Evolutionary conservation across 768 basidiomycete species (phyloP), one percentile per base, ranked within the genome.

Genomic region (Lentinula detonsa): DNA sequence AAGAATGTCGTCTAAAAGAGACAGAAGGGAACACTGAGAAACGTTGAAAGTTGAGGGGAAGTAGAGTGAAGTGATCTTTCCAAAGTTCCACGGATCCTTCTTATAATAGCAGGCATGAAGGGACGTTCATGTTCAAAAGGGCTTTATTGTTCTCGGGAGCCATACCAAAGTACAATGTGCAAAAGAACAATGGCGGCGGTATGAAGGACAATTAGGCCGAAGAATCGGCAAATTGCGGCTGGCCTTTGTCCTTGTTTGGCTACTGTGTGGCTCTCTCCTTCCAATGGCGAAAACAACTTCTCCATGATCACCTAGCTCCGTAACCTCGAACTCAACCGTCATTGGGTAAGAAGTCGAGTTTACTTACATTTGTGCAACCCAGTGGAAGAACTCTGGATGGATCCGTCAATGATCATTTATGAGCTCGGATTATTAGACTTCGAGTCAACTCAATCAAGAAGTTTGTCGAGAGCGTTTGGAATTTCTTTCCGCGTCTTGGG

Each of bases 141-240:
- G 15, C 21, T 13, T 35, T 54, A 54, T 54, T 54, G 53, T 54
- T 54, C 53, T 39, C 34, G 35, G 21, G 18, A 11, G 21, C 15
- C 28, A 10, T 28, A 28, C 15, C 2, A 15, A n/a, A 53, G 35
- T 54, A 54, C 53, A 54, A 54, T 37, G 53, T 54, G 18, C 53
- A 54, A 54, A 54, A 54, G 53, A 54, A 54, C 53, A 54, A 54
- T 54, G 53, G 53, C 35, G 34, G 50, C 23, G 23, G 28, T 3
- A 9, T 34, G 50, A 52, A 48, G 46, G 21, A 48, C 16, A 48
- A 48, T n/a, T 21, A 23, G 9, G 9, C 16, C 16, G 46, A 9
- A 9, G 0, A 7, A 4, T 48, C 46, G 46, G 46, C 46, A 48
- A 48, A 9, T 48, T 48, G 46, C 46, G 46, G 46, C 46, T 48